Evolutionary conservation across 176 grass and related monocot genomes (phyloP), one percentile per base, ranked within the genome.

Genomic region (Chrysopogon serrulatus): DNA sequence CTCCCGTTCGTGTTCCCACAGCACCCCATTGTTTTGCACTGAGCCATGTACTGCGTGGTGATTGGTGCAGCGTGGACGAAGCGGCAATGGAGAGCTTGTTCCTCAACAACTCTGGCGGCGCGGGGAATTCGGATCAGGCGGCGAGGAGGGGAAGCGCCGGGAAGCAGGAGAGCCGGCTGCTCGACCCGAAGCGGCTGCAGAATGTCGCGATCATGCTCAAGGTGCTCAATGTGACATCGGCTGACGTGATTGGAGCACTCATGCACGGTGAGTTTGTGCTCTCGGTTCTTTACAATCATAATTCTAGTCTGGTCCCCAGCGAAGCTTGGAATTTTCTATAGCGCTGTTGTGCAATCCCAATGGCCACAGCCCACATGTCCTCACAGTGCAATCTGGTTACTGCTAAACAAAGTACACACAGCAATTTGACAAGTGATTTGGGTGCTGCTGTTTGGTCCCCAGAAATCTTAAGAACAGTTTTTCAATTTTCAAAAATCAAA

Each of bases 141-240:
- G 40, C 30, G 37, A 80, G 53, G 41, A 75, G 60, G 28, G 69
- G 45, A 51, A 54, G 31, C 27, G 10, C 74, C n/a, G 66, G 78
- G 68, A 91, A 83, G 76, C 77, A 79, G 82, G 84, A 96, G 73
- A 89, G 83, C 65, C 48, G 86, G 51, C n/a, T 96, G 73, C 87
- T 96, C 28, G 83, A 93, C 74, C 77, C 86, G 23, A 92, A 93
- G 74, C 88, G 92, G 36, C 80, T 92, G 53, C 91, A 96, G 89
- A 96, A 91, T 76, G 90, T 96, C 45, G 91, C 91, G 10, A 91
- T 96, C 73, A 79, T 96, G 91, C 87, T 93, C 56, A 93, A 88
- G 56, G 66, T 89, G 49, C 83, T 93, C 35, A 91, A 91, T 56
- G 89, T 93, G 73, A 90, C 84, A 37, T 81, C 76, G 45, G 89